Conservation (phyloP, 2,329 filamentous ascomycete genomes). For the Xylariales sp. region DNA sequence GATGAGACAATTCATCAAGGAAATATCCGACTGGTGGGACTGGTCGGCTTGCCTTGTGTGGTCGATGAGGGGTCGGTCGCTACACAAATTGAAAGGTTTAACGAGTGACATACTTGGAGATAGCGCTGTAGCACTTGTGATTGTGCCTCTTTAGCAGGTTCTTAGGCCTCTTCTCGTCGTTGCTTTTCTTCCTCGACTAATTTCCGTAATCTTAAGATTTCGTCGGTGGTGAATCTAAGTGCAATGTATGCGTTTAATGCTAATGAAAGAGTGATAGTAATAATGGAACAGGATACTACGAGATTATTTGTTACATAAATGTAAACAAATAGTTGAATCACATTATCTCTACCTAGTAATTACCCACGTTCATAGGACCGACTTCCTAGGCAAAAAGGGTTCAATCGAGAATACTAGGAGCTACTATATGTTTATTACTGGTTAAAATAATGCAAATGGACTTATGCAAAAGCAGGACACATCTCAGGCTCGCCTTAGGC, state of each 20-base stretch:
- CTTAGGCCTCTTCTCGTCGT: background rate
- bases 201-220: too few species aligned
- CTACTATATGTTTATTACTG: too few species aligned
- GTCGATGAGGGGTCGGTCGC: constrained; percentile 2
- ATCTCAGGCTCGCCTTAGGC: too few species aligned
- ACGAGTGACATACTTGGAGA: background rate
- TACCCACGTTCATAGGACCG: background rate
- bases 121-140: background rate
- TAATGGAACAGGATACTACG: background rate
- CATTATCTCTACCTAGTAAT: background rate
- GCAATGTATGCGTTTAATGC: too few species aligned
- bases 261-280: too few species aligned
- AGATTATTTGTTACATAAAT: background rate
- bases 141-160: background rate
- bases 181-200: background rate
- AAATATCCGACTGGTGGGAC: constrained; percentile 6
- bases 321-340: background rate
- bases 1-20: constrained; percentile 32
- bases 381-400: too few species aligned
- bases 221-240: too few species aligned
- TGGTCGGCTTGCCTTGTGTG: constrained; percentile 35
- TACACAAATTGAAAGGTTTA: background rate
- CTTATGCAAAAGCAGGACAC: too few species aligned
- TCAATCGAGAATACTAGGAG: too few species aligned
- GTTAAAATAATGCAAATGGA: too few species aligned